phyloP scores from a whole-genome alignment of 768 basidiomycete genomes.

The Chalciporus pseudorubinellus region DNA sequence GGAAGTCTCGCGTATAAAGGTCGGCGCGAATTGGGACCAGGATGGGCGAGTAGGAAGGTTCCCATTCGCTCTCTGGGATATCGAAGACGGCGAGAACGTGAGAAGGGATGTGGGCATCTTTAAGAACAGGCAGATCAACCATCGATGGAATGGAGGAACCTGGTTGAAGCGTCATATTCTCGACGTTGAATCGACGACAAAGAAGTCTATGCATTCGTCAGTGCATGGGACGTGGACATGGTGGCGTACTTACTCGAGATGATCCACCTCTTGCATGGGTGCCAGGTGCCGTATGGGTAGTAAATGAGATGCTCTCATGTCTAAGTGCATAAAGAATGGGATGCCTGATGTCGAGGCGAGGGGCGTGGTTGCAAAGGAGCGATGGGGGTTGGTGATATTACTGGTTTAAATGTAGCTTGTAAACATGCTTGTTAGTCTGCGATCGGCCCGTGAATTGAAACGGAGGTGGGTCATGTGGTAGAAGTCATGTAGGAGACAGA shows the following conservation, averaged over 20 bases:
- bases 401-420: conserved; percentile 12
- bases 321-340: conserved; percentile 15
- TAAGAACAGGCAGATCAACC: conserved; percentile 47
- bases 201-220: conserved; percentile 26
- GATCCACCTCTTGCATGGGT: conserved; percentile 17
- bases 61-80: conserved; percentile 28
- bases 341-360: conserved; percentile 13
- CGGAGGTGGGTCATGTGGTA: conserved; percentile 2
- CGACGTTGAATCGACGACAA: conserved; percentile 35
- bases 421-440: conserved; percentile 19
- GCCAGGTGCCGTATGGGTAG: conserved; percentile 23
- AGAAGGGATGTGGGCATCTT: conserved; percentile 49
- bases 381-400: conserved; percentile 5
- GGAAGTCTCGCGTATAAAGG: conserved; percentile 42
- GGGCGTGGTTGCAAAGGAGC: conserved; percentile 11
- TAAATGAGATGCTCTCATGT: conserved; percentile 23
- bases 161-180: conserved; percentile 20
- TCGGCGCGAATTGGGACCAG: conserved; percentile 54
- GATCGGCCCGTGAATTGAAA: conserved; percentile 11
- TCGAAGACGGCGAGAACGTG: conserved; percentile 53
- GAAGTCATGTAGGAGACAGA: too few species aligned
- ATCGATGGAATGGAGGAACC: conserved; percentile 38
- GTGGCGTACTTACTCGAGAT: conserved; percentile 27
- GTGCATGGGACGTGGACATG: neutral
- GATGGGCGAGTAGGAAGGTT: conserved; percentile 36